Percentiles rank a stretch among this genome's conserved stretches.
Evolutionary conservation across 805 yeast genomes (phyloP).

Genomic region (Candida peoriensis): DNA sequence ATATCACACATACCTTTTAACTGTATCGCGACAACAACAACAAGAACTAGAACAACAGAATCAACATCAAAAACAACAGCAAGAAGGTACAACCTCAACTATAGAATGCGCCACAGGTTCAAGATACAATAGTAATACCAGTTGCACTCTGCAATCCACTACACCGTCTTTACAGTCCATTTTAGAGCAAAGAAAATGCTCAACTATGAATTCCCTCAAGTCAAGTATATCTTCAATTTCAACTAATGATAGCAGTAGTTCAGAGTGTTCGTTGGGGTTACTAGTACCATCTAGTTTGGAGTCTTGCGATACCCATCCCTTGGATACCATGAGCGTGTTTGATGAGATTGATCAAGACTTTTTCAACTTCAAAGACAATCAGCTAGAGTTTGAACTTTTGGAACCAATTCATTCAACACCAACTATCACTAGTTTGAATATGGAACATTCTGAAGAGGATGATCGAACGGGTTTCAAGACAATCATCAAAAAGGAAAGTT

Average conservation of each 20-base stretch:
- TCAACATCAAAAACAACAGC: no score
- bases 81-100: no score
- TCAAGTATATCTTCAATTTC: slow-evolving; percentile 4
- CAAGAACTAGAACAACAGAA: no score
- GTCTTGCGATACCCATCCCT: slow-evolving; percentile 17
- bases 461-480: neutral
- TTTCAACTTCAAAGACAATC: slow-evolving; percentile 6
- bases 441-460: neutral
- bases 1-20: no score
- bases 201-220: no score
- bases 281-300: slow-evolving; percentile 10
- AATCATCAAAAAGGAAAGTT: slow-evolving; percentile 10
- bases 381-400: slow-evolving; percentile 4
- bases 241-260: slow-evolving; percentile 5
- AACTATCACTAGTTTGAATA: slow-evolving; percentile 1
- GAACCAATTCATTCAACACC: slow-evolving; percentile 6
- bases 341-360: slow-evolving; percentile 21
- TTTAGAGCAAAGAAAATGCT: slow-evolving; percentile 16
- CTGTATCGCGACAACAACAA: no score
- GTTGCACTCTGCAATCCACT: slow-evolving; percentile 10
- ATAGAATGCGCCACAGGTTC: no score
- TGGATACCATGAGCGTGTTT: slow-evolving; percentile 13
- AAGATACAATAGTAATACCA: no score
- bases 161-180: slow-evolving; percentile 23
- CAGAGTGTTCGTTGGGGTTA: slow-evolving; percentile 12